Conservation (phyloP, 2,329 filamentous ascomycete species). For the Fusarium sp. region DNA sequence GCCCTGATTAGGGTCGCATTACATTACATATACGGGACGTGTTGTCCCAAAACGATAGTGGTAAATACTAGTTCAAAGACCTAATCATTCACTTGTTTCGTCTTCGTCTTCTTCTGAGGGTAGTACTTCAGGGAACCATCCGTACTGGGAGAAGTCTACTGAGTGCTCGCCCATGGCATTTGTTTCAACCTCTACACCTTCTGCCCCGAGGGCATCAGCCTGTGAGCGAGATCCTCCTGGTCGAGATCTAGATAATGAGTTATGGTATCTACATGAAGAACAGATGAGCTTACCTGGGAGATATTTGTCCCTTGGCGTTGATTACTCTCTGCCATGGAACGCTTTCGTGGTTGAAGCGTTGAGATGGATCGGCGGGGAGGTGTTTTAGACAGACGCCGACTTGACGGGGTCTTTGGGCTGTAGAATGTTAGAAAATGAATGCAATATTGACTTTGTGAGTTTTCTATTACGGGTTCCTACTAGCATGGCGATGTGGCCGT, state of each 20-base stretch:
- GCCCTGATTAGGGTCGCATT: constrained; percentile 37
- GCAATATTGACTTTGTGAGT: constrained; percentile 40
- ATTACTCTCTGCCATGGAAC: constrained; percentile 97
- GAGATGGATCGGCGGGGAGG: constrained; percentile 67
- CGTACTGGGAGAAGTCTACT: constrained; percentile 63
- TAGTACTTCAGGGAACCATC: constrained; percentile 65
- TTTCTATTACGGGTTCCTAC: constrained; percentile 73
- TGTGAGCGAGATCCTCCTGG: constrained; percentile 62
- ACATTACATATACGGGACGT: constrained; percentile 41
- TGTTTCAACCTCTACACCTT: constrained; percentile 63
- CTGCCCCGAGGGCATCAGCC: constrained; percentile 60
- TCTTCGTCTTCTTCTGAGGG: constrained; percentile 55
- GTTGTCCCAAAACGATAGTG: constrained; percentile 38
- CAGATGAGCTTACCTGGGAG: constrained; percentile 70
- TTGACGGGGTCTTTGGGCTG: constrained; percentile 80
- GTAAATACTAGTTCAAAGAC: constrained; percentile 45
- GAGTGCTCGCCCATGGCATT: constrained; percentile 62
- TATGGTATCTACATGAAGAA: accelerated
- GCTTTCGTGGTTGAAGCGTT: constrained; percentile 75
- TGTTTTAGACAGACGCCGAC: constrained; percentile 93
- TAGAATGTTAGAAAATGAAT: neutral
- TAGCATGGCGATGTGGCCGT: constrained; percentile 81
- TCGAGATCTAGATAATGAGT: constrained; percentile 55
- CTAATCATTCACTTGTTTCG: constrained; percentile 12
- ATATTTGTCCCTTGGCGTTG: constrained; percentile 87